Percentiles rank a stretch among this genome's conserved stretches.
phyloP scores from a whole-genome alignment of 768 basidiomycete species.

The Tremella yokohamensis region DNA sequence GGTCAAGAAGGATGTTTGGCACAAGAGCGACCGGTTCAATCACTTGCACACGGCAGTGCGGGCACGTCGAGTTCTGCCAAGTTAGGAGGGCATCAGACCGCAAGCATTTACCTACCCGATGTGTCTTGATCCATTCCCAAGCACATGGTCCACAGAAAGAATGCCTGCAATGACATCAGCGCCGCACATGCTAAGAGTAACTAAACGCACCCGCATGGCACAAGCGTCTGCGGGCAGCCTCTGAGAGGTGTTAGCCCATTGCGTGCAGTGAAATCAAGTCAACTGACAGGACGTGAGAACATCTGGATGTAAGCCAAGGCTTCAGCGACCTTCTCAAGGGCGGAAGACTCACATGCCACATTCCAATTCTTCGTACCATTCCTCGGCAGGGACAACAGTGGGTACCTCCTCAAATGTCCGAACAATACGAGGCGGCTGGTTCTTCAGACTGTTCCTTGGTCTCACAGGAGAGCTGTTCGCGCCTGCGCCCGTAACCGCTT shows the following conservation, averaged over 20 bases:
- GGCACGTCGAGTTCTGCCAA: conserved; percentile 35
- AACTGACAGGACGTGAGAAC: conserved; percentile 39
- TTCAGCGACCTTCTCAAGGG: neutral
- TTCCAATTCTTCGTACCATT: conserved; percentile 46
- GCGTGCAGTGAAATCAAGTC: neutral
- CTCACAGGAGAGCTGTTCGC: no score
- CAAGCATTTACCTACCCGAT: conserved; percentile 20
- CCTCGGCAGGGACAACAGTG: conserved; percentile 28
- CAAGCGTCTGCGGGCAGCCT: conserved; percentile 34
- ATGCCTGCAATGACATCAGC: conserved; percentile 21
- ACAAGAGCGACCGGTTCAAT: conserved; percentile 19
- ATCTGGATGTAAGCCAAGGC: conserved; percentile 17
- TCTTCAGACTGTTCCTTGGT: no score
- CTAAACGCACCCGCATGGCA: conserved; percentile 41
- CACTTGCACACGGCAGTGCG: conserved; percentile 36
- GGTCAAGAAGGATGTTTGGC: conserved; percentile 43
- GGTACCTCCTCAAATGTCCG: conserved; percentile 41
- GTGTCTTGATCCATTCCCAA: conserved; percentile 41
- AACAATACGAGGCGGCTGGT: neutral
- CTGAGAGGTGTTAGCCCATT: conserved; percentile 12
- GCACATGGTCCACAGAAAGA: conserved; percentile 43
- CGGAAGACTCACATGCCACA: conserved; percentile 40
- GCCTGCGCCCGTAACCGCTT: no score
- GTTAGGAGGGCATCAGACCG: neutral
- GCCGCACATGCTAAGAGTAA: neutral